Base-by-base conservation (phyloP, 148 eudicot genomes). In the Rheum nobile region DNA sequence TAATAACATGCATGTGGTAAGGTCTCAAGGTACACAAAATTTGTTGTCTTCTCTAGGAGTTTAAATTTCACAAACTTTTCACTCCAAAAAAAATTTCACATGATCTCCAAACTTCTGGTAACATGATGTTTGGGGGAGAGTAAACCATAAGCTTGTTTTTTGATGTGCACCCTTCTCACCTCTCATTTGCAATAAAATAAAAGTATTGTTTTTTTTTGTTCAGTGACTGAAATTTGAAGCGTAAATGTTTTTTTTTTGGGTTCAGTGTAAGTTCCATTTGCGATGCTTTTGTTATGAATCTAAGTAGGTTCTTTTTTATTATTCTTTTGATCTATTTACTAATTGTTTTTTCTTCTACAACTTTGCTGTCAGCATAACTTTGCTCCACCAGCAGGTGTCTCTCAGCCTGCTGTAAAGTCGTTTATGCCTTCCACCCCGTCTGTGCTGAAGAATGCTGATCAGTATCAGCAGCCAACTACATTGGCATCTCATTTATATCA, bases 401-500 rank as follows among this genome's bases (percentile, higher is more conserved):
- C 87, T 74, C 99, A 92, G 79, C 92, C 96, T 77, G 74, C 94
- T 13, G 86, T 82, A 71, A 88, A 78, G 81, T 85, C 89, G 35
- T 95, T 95, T 84, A 80, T 82, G 67, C 99, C 97, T 67, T 37
- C 92, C 67, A 85, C 88, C 57, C 86, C 90, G 54, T 90, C 91
- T 47, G 74, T 68, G 67, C 76, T 95, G 79, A 92, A 75, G 83
- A 90, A 92, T 78, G 88, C 80, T 72, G 97, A 86, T 77, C 90
- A 88, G 39, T 95, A 90, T 83, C 99, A 91, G 78, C 97, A 86
- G 76, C 88, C 97, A 72, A 77, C 90, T 19, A 83, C 97, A 67
- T 81, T 95, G 88, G 94, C 86, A 71, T 88, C 97, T 82, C 97
- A 92, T 77, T 84, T 95, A 50, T 85, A 88, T 81, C 76, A 91